Percentiles rank a stretch among this genome's conserved stretches.
Conservation (phyloP, 2,329 filamentous ascomycete genomes). For the Corinectria fuckeliana region DNA sequence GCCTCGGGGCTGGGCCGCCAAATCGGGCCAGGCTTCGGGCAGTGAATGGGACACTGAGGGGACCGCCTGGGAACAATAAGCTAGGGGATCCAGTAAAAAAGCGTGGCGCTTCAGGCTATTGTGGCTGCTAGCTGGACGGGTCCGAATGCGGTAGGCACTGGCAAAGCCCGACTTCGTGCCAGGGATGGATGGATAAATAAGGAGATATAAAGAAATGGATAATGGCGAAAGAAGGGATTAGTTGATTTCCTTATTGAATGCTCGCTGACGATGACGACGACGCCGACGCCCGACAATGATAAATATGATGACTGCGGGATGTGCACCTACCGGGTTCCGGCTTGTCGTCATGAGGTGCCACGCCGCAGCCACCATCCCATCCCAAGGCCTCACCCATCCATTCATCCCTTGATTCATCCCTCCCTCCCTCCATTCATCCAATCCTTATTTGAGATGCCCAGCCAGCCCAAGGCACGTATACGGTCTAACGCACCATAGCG, state of each 20-base stretch:
- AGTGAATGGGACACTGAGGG: conserved; percentile 6
- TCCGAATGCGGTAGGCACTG: no score
- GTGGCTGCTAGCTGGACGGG: conserved; percentile 17
- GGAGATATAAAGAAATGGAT: no score
- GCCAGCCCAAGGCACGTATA: conserved; percentile 2
- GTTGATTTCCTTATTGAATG: neutral
- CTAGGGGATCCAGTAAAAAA: conserved; percentile 11
- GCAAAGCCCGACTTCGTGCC: neutral
- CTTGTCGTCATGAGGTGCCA: conserved; percentile 13
- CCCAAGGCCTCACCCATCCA: neutral
- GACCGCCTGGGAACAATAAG: neutral
- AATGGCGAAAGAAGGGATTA: neutral
- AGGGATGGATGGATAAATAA: no score
- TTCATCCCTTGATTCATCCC: neutral
- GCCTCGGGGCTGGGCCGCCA: conserved; percentile 15
- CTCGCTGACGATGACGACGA: conserved; percentile 7
- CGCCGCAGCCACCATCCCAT: conserved; percentile 9
- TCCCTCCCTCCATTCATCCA: neutral
- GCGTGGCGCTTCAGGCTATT: conserved; percentile 1
- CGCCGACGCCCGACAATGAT: neutral
- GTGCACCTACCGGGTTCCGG: neutral
- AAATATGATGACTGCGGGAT: neutral
- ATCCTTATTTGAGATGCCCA: no score
- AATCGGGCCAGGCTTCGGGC: conserved; percentile 15
- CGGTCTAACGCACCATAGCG: neutral